Conservation (phyloP, 768 basidiomycete genomes). For the Suillus clintonianus region DNA sequence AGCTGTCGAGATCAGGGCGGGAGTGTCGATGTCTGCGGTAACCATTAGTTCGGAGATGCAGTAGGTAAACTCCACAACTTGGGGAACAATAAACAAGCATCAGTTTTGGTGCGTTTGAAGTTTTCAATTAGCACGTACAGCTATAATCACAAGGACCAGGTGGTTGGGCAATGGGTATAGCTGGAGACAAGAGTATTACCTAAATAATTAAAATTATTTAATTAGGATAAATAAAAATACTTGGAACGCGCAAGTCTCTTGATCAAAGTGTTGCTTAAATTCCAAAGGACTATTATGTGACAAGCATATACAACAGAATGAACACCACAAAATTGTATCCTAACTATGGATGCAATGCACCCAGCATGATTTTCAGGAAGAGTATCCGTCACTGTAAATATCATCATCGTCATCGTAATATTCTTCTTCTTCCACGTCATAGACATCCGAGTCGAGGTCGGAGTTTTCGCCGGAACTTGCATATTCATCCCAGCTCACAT, state of each 20-base stretch:
- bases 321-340: too few species aligned
- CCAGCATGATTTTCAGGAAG: background rate
- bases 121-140: background rate
- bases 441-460: too few species aligned
- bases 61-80: background rate
- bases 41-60: background rate
- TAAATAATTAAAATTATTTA: too few species aligned
- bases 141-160: too few species aligned
- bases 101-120: background rate
- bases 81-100: background rate
- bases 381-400: background rate
- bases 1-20: background rate
- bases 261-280: too few species aligned
- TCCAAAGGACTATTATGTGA: too few species aligned
- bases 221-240: too few species aligned
- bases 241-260: too few species aligned
- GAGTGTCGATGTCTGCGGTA: background rate
- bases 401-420: background rate
- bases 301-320: background rate
- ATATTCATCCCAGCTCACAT: conserved; percentile 1
- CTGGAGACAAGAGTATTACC: too few species aligned
- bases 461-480: background rate
- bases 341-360: background rate
- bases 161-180: too few species aligned
- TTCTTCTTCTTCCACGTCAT: too few species aligned